These are phyloP conservation scores for Hemisphaericaspora xylanilytica DNA, from an alignment of 1,139 yeast species.

Conservation along the genomic window DNA sequence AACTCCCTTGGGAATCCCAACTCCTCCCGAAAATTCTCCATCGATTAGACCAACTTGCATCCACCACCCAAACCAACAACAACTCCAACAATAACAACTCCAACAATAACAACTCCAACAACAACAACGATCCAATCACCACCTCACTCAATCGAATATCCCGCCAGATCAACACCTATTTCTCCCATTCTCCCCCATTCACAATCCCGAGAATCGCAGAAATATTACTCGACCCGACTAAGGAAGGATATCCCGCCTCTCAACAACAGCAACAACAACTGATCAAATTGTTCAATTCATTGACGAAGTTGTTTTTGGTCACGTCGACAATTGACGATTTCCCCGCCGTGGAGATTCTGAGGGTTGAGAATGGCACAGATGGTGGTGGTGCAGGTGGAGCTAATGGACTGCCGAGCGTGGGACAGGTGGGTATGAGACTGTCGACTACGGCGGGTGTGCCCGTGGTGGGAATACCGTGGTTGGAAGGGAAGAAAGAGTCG, in stretches of 20 bases:
- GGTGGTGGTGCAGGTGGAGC: slow-evolving; percentile 1
- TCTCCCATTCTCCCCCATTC: slow-evolving; percentile 50
- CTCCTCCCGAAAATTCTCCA: slow-evolving; percentile 12
- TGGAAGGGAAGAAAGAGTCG: slow-evolving; percentile 24
- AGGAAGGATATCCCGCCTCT: slow-evolving; percentile 33
- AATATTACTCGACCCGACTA: slow-evolving; percentile 40
- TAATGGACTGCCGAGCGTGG: too few species aligned
- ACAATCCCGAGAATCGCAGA: slow-evolving; percentile 58
- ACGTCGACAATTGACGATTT: slow-evolving; percentile 27
- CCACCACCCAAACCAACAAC: too few species aligned
- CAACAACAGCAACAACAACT: slow-evolving; percentile 24
- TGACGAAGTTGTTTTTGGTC: slow-evolving; percentile 28
- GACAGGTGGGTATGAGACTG: too few species aligned
- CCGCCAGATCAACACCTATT: slow-evolving; percentile 16
- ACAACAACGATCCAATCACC: too few species aligned
- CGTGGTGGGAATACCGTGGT: slow-evolving; percentile 48
- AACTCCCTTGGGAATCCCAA: slow-evolving; percentile 11
- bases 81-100: too few species aligned
- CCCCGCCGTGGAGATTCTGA: slow-evolving; percentile 18
- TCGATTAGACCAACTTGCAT: slow-evolving; percentile 14
- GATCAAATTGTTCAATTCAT: slow-evolving; percentile 30
- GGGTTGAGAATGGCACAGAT: too few species aligned
- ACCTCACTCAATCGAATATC: too few species aligned
- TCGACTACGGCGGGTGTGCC: slow-evolving; percentile 15
- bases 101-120: too few species aligned